Evolutionary conservation across 495 filamentous ascomycete species (phyloP), one percentile per base, ranked within the genome.

Genomic region (Tuber calosporum): DNA sequence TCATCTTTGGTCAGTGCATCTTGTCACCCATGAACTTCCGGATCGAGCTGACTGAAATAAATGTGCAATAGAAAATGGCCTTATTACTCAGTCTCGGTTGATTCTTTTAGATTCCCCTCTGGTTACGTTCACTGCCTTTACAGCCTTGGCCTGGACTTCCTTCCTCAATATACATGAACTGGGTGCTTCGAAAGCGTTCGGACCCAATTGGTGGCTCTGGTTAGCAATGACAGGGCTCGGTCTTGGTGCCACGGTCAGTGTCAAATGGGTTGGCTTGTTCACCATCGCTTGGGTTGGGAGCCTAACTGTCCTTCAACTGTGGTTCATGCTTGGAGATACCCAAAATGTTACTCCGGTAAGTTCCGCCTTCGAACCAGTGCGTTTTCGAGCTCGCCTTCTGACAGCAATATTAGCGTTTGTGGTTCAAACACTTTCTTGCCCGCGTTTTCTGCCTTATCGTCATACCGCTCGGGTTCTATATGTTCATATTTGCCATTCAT

Each of bases 261-360:
- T 97, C 73, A 99, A 99, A 86, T 99, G 95, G 95, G 95, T 99
- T 81, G 95, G 95, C 43, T 86, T 99, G 67, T 98, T 98, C 85
- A 99, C 95, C 66, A 97, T 97, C 82, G 95, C 94, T 34, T 99
- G 95, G 95, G 93, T 99, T 81, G 95, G 95, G 68, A 89, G 87
- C 81, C 87, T 99, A 84, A 99, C 95, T 26, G 82, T 93, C 67
- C 84, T 98, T 26, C 95, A 99, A 84, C 85, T 99, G 40, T 99
- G 95, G 95, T 89, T 96, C 74, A 83, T 99, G 66, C 89, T 97
- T 53, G 95, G 94, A 69, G 96, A 98, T 82, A 85, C 88, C 43
- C 93, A 88, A 82, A 92, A 88, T 68, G 92, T 98, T 40, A 92
- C 92, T 71, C 87, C 92, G 42, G 89, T 89, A 84, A 77, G 86